Conservation (phyloP, 352 stramenopile species). For the Phytophthora colocasiae region DNA sequence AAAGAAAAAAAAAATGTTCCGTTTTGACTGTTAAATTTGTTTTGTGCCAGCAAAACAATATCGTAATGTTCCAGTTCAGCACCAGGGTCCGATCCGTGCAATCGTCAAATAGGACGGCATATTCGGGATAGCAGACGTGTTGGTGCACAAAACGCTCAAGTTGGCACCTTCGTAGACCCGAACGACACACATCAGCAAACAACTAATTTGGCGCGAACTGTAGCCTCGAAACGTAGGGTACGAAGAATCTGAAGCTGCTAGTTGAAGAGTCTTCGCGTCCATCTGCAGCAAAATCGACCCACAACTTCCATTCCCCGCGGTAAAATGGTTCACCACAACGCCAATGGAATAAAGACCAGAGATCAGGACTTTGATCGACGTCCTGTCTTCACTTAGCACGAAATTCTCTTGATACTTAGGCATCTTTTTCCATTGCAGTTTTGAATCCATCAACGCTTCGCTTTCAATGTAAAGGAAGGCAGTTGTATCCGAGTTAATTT, state of each 20-base stretch:
- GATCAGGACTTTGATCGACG: background rate
- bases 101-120: too few relatives aligned
- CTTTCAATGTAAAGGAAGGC: background rate
- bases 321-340: background rate
- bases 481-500: background rate
- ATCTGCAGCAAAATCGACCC: background rate
- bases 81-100: too few relatives aligned
- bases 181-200: too few relatives aligned
- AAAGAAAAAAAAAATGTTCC: too few relatives aligned
- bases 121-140: background rate
- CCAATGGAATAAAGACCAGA: background rate
- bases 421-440: background rate
- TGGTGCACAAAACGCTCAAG: background rate
- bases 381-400: background rate
- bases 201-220: too few relatives aligned
- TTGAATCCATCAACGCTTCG: background rate
- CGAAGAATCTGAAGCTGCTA: background rate
- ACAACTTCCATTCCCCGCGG: background rate
- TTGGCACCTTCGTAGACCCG: background rate
- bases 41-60: background rate
- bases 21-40: background rate
- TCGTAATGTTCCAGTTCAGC: too few relatives aligned
- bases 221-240: too few relatives aligned
- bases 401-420: background rate
- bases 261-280: background rate